Conservation (phyloP, 2,329 filamentous ascomycete species). For the Colletotrichum costaricense region DNA sequence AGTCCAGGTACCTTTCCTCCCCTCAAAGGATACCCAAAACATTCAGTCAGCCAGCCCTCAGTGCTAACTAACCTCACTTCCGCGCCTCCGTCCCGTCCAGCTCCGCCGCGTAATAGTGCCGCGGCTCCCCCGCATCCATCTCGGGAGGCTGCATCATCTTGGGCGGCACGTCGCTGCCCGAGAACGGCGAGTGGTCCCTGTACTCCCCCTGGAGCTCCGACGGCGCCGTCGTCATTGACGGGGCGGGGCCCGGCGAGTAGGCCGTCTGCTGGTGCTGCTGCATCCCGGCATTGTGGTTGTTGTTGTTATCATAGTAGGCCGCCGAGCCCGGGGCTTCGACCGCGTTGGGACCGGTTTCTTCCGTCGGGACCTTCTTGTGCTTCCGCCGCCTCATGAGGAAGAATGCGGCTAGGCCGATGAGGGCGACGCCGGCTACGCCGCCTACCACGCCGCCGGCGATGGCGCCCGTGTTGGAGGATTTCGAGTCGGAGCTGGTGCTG, state of each 20-base stretch:
- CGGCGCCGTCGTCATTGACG: conserved; percentile 16
- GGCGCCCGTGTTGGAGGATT: conserved; percentile 48
- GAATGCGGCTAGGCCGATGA: conserved; percentile 54
- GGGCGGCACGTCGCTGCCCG: not conserved
- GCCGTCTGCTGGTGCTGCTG: conserved; percentile 1
- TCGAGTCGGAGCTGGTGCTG: not conserved
- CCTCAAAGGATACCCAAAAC: too few species aligned
- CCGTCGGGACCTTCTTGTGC: conserved; percentile 41
- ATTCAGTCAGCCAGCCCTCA: too few species aligned
- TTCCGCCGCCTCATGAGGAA: conserved; percentile 53
- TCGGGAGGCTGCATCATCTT: conserved; percentile 28
- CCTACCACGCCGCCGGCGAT: conserved; percentile 61
- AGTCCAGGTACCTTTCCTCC: not conserved
- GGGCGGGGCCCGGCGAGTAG: conserved; percentile 10
- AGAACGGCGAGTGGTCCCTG: conserved; percentile 1
- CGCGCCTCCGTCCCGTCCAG: conserved; percentile 27
- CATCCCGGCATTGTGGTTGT: not conserved
- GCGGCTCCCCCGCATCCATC: conserved; percentile 12
- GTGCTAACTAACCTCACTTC: not conserved
- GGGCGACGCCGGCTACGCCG: conserved; percentile 53
- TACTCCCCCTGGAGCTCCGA: conserved; percentile 18
- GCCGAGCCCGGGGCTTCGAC: conserved; percentile 22
- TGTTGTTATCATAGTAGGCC: not conserved
- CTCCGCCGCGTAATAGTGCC: conserved; percentile 22
- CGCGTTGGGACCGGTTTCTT: conserved; percentile 7